Base-by-base conservation (phyloP, 2,329 filamentous ascomycete species). In the Septoria linicola region DNA sequence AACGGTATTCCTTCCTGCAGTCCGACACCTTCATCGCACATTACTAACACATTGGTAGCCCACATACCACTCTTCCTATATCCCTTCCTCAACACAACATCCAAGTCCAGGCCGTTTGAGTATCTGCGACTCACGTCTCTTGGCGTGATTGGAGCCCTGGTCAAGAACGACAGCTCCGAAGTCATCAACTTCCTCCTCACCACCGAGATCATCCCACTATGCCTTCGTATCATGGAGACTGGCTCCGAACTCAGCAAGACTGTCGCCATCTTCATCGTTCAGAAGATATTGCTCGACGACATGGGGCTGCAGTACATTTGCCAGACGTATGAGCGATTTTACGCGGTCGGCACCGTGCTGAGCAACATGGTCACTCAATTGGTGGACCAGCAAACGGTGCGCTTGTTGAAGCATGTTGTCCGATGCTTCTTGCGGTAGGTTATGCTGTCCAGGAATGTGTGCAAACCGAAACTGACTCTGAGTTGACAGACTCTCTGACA, bases 311-410 rank as follows among this genome's bases (percentile, higher is more conserved):
- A 93, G 66, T 99, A 99, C 72, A 99, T 99, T 53, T 99, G 93
- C 73, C 92, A 95, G 59, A 99, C 93, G 0, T 99, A 99, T 65
- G 93, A 99, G 76, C 83, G 93, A 16, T 99, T 99, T 73, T 99
- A 97, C 63, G 93, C 93, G 6, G 93, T 99, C 4, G 93, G 93
- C 4, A 99, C 93, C 1, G 93, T 99, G 4, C 77, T 99, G 32
- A 96, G 89, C 75, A 99, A 97, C 69, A 99, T 99, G 93, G 93
- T 99, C 51, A 90, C 87, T 46, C 92, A 97, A 73, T 81, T 99
- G 31, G 93, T 97, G 32, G 93, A 99, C 72, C 92, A 96, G 67
- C 93, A 99, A 73, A 99, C 93, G 1, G 93, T 95, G 23, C 82
- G 93, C 45, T 79, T 99, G 40, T 82, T 99, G 19, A 99, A 99